A percentile compares a stretch with the other conserved stretches of the same genome.
These are phyloP conservation scores for Crotalaria pallida DNA, from an alignment of 306 rosid genomes.

Conservation along the genomic window DNA sequence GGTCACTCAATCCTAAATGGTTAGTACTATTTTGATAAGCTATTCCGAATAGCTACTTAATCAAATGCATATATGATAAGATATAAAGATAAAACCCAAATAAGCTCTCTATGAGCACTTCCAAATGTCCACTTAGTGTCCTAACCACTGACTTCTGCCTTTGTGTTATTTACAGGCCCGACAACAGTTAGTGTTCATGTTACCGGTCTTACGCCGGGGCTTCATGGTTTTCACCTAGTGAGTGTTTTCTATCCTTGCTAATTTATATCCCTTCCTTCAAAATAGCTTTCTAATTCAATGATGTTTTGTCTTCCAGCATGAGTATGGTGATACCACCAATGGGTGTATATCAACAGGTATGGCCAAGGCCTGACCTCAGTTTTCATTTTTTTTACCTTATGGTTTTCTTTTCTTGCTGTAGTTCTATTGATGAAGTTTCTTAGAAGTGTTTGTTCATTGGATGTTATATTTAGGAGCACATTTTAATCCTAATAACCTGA, in stretches of 20 bases:
- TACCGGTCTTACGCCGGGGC: conserved; percentile 82
- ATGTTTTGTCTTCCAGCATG: conserved; percentile 55
- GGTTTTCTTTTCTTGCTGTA: background rate
- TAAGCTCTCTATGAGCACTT: too few species aligned
- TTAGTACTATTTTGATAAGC: too few species aligned
- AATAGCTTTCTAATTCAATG: background rate
- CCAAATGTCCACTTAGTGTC: background rate
- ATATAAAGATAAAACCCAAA: too few species aligned
- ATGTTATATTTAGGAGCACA: conserved; percentile 60
- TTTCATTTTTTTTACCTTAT: background rate
- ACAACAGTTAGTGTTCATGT: conserved; percentile 76
- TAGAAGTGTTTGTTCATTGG: conserved; percentile 8
- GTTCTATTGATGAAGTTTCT: background rate
- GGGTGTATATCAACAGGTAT: conserved; percentile 94
- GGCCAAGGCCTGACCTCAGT: background rate
- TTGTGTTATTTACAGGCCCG: conserved; percentile 53
- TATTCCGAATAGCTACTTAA: too few species aligned
- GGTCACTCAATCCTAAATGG: too few species aligned
- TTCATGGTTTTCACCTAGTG: conserved; percentile 88
- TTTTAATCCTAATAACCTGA: conserved; percentile 62
- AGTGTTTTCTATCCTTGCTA: conserved; percentile 29
- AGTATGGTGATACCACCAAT: conserved; percentile 93
- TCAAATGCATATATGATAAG: too few species aligned
- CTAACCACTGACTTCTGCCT: background rate
- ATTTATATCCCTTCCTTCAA: background rate